These are phyloP conservation scores for Colletotrichum lindemuthianum DNA, from an alignment of 2,329 filamentous ascomycete genomes.

Conservation along the genomic window DNA sequence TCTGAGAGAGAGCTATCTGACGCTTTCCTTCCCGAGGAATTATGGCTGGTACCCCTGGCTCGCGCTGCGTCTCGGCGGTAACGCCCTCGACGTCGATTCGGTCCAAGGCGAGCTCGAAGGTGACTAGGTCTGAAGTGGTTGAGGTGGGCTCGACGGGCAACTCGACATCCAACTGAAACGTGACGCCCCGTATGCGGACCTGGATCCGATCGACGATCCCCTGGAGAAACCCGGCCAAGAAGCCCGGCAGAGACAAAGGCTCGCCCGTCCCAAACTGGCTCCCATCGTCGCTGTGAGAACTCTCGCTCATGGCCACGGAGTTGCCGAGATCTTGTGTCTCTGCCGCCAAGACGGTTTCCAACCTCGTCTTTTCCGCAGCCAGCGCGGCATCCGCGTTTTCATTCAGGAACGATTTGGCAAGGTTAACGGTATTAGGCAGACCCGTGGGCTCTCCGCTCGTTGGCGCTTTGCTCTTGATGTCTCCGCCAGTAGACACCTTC, in stretches of 20 bases:
- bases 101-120: slow-evolving; percentile 73
- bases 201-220: slow-evolving; percentile 78
- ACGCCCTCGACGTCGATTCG: slow-evolving; percentile 75
- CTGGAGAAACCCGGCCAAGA: slow-evolving; percentile 77
- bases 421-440: slow-evolving; percentile 76
- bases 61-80: slow-evolving; percentile 52
- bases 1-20: slow-evolving; percentile 69
- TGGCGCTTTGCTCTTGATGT: slow-evolving; percentile 39
- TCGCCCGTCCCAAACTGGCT: slow-evolving; percentile 76
- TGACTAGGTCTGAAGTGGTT: slow-evolving; percentile 63
- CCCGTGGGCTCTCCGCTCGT: slow-evolving; percentile 43
- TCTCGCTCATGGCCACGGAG: slow-evolving; percentile 66
- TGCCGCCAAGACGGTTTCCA: slow-evolving; percentile 75
- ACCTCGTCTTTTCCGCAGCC: slow-evolving; percentile 68
- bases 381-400: slow-evolving; percentile 64
- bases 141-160: slow-evolving; percentile 60
- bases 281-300: slow-evolving; percentile 69
- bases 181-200: slow-evolving; percentile 72
- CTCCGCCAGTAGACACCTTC: slow-evolving; percentile 56
- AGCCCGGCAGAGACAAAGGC: slow-evolving; percentile 73
- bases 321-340: slow-evolving; percentile 71
- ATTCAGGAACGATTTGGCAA: slow-evolving; percentile 79
- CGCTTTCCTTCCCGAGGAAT: slow-evolving; percentile 71
- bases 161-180: slow-evolving; percentile 72
- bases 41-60: slow-evolving; percentile 47